Conservation (phyloP, 2,329 filamentous ascomycete species). For the Aphanocladium album region DNA sequence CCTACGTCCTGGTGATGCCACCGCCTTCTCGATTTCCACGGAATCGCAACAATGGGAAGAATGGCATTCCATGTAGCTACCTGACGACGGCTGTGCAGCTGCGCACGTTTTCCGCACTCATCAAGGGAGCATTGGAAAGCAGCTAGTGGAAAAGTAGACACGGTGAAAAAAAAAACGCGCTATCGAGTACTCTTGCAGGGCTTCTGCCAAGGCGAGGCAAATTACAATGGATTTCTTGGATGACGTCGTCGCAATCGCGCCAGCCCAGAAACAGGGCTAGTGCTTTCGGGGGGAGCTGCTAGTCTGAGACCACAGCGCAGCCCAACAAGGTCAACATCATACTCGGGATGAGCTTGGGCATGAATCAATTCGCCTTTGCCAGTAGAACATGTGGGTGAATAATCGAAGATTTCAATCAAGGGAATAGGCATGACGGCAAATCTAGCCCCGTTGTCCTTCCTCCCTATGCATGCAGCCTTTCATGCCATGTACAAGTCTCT, state of each 20-base stretch:
- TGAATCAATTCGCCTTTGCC: background rate
- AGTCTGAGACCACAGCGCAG: background rate
- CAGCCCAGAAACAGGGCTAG: background rate
- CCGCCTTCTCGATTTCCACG: background rate
- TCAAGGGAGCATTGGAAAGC: background rate
- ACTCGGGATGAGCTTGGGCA: background rate
- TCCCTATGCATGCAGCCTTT: too few species aligned
- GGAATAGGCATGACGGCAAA: too few species aligned
- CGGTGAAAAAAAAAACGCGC: background rate
- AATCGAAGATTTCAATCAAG: too few species aligned
- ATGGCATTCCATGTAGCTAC: background rate
- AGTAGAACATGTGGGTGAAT: too few species aligned
- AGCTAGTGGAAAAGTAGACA: too few species aligned
- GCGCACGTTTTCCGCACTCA: background rate
- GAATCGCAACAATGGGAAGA: background rate
- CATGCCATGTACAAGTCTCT: too few species aligned
- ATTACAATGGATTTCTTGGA: background rate
- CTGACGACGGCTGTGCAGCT: background rate
- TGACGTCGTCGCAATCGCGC: slow-evolving; percentile 5
- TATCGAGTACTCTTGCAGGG: background rate
- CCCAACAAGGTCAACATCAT: background rate
- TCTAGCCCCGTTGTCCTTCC: too few species aligned
- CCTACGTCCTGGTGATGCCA: background rate
- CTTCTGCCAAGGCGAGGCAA: slow-evolving; percentile 3
- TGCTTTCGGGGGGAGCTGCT: background rate